These are phyloP conservation scores for Fusarium secorum DNA, from an alignment of 2,329 filamentous ascomycete species.

Conservation along the genomic window DNA sequence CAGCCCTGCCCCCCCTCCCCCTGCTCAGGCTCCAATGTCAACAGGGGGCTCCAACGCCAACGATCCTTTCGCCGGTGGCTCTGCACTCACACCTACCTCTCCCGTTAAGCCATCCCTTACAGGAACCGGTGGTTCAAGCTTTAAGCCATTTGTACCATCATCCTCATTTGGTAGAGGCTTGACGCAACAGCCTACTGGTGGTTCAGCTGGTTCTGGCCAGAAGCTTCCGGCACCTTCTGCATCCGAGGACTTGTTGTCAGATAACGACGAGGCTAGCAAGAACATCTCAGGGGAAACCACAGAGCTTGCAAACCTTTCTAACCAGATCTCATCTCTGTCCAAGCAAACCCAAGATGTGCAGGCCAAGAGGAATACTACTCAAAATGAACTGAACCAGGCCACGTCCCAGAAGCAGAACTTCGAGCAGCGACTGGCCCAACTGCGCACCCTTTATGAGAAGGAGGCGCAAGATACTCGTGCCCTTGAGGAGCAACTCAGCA, in stretches of 20 bases:
- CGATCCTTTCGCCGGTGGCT: constrained; percentile 69
- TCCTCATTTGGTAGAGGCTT: constrained; percentile 91
- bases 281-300: constrained; percentile 88
- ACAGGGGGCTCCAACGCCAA: constrained; percentile 75
- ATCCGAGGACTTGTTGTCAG: constrained; percentile 87
- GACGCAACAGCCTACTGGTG: constrained; percentile 78
- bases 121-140: constrained; percentile 57
- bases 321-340: constrained; percentile 88
- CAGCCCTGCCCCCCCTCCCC: constrained; percentile 59
- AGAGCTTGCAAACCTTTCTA: constrained; percentile 94
- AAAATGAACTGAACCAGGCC: constrained; percentile 83
- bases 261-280: constrained; percentile 88
- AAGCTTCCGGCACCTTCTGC: constrained; percentile 55
- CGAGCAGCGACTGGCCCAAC: constrained; percentile 84
- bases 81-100: constrained; percentile 60
- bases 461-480: constrained; percentile 87
- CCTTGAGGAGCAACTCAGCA: constrained; percentile 81
- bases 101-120: constrained; percentile 59
- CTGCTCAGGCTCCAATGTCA: constrained; percentile 68
- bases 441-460: constrained; percentile 89
- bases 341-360: constrained; percentile 96
- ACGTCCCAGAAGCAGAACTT: constrained; percentile 92
- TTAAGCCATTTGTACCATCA: constrained; percentile 91
- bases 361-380: constrained; percentile 77
- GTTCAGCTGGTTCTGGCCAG: constrained; percentile 48